Evolutionary conservation across 2,329 filamentous ascomycete species (phyloP).

Genomic region (Aspergillus costaricaensis): DNA sequence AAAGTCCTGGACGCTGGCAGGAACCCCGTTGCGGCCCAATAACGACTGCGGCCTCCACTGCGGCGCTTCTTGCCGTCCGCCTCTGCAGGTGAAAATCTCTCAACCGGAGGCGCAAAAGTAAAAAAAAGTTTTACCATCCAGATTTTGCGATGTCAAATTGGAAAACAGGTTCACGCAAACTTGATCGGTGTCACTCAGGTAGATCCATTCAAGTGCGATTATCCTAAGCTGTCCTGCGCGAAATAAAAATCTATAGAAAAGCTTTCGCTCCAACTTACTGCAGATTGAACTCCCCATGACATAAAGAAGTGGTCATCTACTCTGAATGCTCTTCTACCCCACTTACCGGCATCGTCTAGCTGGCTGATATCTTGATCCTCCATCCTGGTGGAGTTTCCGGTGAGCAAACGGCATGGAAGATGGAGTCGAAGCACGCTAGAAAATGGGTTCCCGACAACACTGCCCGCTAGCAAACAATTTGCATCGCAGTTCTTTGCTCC

Average conservation of each 20-base stretch:
- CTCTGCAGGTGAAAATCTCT: slow-evolving; percentile 14
- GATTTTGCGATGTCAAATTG: neutral
- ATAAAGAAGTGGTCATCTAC: neutral
- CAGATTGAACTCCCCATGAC: neutral
- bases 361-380: slow-evolving; percentile 3
- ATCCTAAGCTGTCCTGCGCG: neutral
- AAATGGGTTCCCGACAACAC: slow-evolving; percentile 17
- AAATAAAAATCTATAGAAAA: neutral
- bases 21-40: slow-evolving; percentile 21
- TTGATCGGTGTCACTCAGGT: neutral
- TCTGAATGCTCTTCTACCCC: neutral
- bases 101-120: slow-evolving; percentile 9
- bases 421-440: slow-evolving; percentile 25
- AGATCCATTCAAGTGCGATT: neutral
- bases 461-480: slow-evolving; percentile 7
- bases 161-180: neutral
- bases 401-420: slow-evolving; percentile 20
- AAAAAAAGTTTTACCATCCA: slow-evolving; percentile 1
- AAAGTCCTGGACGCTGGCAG: slow-evolving; percentile 14
- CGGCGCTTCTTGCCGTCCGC: slow-evolving; percentile 9
- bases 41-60: slow-evolving; percentile 16
- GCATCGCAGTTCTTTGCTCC: neutral
- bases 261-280: neutral
- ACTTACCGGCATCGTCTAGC: slow-evolving; percentile 8
- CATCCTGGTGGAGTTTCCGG: slow-evolving; percentile 11